Percentiles rank a stretch among this genome's conserved stretches.
Evolutionary conservation across 139 green algal genomes (phyloP).

Genomic region (Mesotaenium endlicherianum): DNA sequence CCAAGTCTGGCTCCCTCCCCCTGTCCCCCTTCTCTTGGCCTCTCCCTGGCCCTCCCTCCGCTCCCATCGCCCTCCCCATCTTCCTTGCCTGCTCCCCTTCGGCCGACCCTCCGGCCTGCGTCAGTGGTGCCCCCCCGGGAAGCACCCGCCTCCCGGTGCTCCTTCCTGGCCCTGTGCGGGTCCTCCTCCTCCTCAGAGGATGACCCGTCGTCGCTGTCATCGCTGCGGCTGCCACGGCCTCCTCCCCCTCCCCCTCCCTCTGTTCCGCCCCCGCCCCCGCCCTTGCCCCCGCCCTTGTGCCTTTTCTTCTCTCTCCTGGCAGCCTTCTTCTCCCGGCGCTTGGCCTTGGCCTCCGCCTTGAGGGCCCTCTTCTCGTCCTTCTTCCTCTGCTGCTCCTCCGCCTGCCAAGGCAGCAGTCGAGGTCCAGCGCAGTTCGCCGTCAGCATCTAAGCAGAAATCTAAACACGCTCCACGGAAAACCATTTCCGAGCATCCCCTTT

Average conservation of each 20-base stretch:
- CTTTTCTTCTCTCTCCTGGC: conserved; percentile 55
- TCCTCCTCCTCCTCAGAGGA: neutral
- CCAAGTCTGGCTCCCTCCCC: neutral
- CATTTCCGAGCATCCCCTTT: conserved; percentile 1
- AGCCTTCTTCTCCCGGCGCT: conserved; percentile 20
- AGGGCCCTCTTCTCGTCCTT: conserved; percentile 57
- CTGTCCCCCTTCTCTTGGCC: neutral
- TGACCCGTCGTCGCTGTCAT: neutral
- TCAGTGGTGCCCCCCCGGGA: too few species aligned
- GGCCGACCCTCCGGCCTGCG: neutral
- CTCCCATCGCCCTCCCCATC: neutral
- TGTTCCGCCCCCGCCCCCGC: neutral
- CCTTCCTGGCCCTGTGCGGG: neutral
- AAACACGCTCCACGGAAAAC: neutral
- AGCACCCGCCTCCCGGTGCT: too few species aligned
- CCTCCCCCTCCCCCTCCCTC: conserved; percentile 24
- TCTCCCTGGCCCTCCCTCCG: neutral
- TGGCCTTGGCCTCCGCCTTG: conserved; percentile 58
- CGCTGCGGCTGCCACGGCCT: neutral
- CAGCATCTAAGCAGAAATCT: neutral
- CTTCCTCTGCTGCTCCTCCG: conserved; percentile 45
- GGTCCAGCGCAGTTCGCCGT: too few species aligned
- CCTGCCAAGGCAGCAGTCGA: too few species aligned
- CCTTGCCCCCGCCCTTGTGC: conserved; percentile 16
- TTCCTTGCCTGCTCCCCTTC: neutral